These are phyloP conservation scores for Pichia sp. DNA, from an alignment of 1,139 yeast species.

Conservation along the genomic window DNA sequence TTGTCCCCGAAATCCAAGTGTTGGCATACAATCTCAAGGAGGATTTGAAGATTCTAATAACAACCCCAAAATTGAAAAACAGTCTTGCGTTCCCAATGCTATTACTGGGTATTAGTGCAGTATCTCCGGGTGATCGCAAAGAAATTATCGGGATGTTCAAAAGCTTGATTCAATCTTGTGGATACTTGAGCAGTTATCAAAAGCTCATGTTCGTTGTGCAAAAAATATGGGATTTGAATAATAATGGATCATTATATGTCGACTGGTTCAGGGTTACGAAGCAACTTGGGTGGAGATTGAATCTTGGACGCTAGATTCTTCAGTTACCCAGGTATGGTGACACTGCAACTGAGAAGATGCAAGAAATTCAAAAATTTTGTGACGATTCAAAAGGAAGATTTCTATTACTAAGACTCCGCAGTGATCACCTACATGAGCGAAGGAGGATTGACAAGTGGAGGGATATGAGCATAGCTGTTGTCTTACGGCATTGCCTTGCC, in stretches of 20 bases:
- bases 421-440: background rate
- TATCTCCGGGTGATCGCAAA: conserved; percentile 31
- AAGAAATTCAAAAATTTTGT: background rate
- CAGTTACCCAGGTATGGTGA: too few species aligned
- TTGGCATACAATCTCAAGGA: conserved; percentile 23
- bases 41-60: conserved; percentile 30
- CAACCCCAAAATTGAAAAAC: conserved; percentile 40
- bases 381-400: too few species aligned
- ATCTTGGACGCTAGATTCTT: conserved; percentile 15
- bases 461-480: background rate
- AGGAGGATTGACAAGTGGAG: background rate
- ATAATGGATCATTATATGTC: conserved; percentile 17
- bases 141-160: conserved; percentile 34
- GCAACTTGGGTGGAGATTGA: conserved; percentile 22
- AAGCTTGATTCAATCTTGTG: conserved; percentile 20
- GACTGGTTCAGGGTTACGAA: conserved; percentile 23
- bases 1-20: conserved; percentile 37
- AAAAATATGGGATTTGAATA: conserved; percentile 20
- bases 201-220: conserved; percentile 19
- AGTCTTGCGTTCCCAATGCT: conserved; percentile 45
- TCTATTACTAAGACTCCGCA: too few species aligned
- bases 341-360: background rate
- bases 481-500: too few species aligned
- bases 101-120: conserved; percentile 43
- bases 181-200: conserved; percentile 23